Percentiles rank a stretch among this genome's conserved stretches.
Conservation (phyloP, 1,284 basidiomycete species). For the Leccinum ponderosum region DNA sequence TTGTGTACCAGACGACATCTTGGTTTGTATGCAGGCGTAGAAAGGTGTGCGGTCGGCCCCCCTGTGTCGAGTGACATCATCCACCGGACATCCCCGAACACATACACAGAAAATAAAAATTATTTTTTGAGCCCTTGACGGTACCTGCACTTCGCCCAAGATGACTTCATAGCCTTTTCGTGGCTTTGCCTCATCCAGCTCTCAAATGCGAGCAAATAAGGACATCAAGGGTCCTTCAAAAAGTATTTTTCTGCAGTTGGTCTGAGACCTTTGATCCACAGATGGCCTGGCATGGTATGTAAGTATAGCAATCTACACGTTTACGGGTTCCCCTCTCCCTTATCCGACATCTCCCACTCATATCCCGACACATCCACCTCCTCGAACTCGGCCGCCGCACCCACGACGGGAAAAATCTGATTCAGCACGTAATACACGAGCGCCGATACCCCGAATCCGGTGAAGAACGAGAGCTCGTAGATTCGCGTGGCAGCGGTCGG, state of each 20-base stretch:
- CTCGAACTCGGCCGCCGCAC: conserved; percentile 50
- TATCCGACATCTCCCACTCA: conserved; percentile 5
- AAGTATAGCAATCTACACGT: background rate
- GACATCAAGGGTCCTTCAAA: background rate
- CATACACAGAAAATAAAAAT: conserved; percentile 16
- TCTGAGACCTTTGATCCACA: background rate
- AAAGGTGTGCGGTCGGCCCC: background rate
- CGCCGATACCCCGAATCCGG: conserved; percentile 71
- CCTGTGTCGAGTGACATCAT: conserved; percentile 31
- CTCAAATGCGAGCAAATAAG: no score
- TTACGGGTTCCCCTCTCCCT: background rate
- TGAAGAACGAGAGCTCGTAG: conserved; percentile 78
- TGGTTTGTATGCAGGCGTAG: conserved; percentile 8
- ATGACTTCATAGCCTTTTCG: no score
- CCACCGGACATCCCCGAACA: conserved; percentile 25
- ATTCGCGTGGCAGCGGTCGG: conserved; percentile 66
- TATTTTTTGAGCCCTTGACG: background rate
- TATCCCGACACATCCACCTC: conserved; percentile 60
- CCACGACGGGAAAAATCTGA: conserved; percentile 57
- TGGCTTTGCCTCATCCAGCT: no score
- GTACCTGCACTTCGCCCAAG: background rate
- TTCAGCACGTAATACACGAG: conserved; percentile 65
- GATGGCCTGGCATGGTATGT: background rate
- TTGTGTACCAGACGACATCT: conserved; percentile 38
- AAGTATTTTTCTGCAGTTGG: background rate